phyloP scores from a whole-genome alignment of 129 eudicot genomes.

The Tagetes patula region DNA sequence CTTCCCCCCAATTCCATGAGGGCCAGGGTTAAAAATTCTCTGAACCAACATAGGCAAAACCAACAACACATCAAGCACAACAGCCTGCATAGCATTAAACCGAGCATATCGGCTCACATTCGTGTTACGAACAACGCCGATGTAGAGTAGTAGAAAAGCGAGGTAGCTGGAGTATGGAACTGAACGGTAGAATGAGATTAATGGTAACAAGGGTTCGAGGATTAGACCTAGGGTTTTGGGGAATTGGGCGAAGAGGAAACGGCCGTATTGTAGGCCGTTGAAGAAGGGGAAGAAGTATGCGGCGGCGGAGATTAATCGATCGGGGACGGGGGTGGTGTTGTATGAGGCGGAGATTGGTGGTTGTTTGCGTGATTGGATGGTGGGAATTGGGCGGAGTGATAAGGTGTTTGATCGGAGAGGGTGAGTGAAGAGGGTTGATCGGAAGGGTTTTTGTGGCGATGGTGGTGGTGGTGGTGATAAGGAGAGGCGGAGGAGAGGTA shows the following conservation, averaged over 20 bases:
- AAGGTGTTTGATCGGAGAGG: conserved; percentile 27
- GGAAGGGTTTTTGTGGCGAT: conserved; percentile 25
- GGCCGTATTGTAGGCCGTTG: conserved; percentile 92
- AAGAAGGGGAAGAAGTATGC: conserved; percentile 85
- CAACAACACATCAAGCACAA: conserved; percentile 72
- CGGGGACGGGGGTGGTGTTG: conserved; percentile 74
- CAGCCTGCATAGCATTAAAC: conserved; percentile 93
- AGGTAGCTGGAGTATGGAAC: conserved; percentile 78
- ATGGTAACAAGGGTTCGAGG: conserved; percentile 65
- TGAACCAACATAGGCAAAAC: conserved; percentile 64
- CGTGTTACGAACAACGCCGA: conserved; percentile 70
- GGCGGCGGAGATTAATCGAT: conserved; percentile 84
- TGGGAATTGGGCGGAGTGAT: conserved; percentile 22
- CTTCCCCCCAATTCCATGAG: conserved; percentile 64
- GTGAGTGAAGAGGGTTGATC: conserved; percentile 15
- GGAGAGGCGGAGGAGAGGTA: conserved; percentile 49
- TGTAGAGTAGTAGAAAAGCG: conserved; percentile 57
- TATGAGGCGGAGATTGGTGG: conserved; percentile 42
- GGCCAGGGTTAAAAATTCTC: conserved; percentile 61
- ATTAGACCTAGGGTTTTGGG: conserved; percentile 53
- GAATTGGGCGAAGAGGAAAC: conserved; percentile 75
- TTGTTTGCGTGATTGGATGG: conserved; percentile 22
- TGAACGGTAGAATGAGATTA: conserved; percentile 63
- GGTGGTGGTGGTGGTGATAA: conserved; percentile 33
- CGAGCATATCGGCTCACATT: conserved; percentile 60